Evolutionary conservation across 108 stramenopile genomes (phyloP).

Genomic region (Skeletonema costatum): DNA sequence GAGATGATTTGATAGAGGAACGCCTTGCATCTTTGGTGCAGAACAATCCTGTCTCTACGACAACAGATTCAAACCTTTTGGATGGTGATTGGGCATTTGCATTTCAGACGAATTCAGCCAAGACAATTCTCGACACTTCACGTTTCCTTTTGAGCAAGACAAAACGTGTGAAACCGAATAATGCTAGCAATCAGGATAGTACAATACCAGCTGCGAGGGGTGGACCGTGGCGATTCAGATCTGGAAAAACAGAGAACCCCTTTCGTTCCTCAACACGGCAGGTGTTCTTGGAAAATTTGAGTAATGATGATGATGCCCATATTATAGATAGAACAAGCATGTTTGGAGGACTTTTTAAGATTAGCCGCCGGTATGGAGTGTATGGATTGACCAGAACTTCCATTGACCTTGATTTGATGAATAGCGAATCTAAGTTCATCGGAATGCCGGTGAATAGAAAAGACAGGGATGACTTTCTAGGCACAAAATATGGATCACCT

Average conservation of each 20-base stretch:
- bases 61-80: constrained; percentile 70
- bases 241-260: constrained; percentile 48
- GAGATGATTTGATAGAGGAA: constrained; percentile 60
- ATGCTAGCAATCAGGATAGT: background rate
- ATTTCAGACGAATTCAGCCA: constrained; percentile 57
- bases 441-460: constrained; percentile 27
- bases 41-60: constrained; percentile 66
- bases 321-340: constrained; percentile 47
- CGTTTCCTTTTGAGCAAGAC: constrained; percentile 57
- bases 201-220: constrained; percentile 13
- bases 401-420: constrained; percentile 45
- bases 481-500: constrained; percentile 36
- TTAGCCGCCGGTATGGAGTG: constrained; percentile 41
- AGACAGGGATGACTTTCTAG: constrained; percentile 30
- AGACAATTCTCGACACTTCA: constrained; percentile 46
- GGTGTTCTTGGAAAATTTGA: constrained; percentile 59
- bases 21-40: constrained; percentile 62
- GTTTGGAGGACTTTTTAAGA: constrained; percentile 48
- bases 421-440: constrained; percentile 26
- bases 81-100: constrained; percentile 67
- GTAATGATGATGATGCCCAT: constrained; percentile 56
- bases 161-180: constrained; percentile 18
- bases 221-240: constrained; percentile 44
- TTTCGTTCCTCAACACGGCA: constrained; percentile 53
- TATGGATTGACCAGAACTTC: constrained; percentile 55